A percentile compares a stretch with the other conserved stretches of the same genome.
phyloP scores from a whole-genome alignment of 2,329 filamentous ascomycete genomes.

The Acrodontium crateriforme region DNA sequence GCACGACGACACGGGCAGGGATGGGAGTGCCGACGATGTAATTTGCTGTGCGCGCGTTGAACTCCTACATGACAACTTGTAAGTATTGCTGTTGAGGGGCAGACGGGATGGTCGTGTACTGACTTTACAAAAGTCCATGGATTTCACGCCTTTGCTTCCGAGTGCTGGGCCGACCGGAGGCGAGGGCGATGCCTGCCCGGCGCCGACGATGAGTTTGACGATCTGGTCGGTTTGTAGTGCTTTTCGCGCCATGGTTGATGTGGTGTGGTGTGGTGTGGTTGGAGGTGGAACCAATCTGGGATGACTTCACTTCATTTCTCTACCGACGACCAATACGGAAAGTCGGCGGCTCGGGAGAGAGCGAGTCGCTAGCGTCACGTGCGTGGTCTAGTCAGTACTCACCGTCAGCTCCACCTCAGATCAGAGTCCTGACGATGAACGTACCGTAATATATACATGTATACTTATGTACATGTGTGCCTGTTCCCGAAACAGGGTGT shows the following conservation, averaged over 20 bases:
- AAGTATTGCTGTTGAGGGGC: slow-evolving; percentile 1
- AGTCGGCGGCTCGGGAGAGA: too few species aligned
- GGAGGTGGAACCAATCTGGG: not conserved
- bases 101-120: slow-evolving; percentile 6
- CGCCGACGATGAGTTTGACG: slow-evolving; percentile 95
- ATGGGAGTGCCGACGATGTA: slow-evolving; percentile 72
- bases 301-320: too few species aligned
- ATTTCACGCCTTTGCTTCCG: slow-evolving; percentile 95
- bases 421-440: too few species aligned
- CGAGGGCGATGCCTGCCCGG: slow-evolving; percentile 85
- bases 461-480: too few species aligned
- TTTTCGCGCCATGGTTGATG: slow-evolving; percentile 36
- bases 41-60: slow-evolving; percentile 86
- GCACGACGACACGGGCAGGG: slow-evolving; percentile 80
- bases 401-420: too few species aligned
- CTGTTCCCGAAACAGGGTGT: too few species aligned
- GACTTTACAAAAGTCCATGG: slow-evolving; percentile 99
- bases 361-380: too few species aligned
- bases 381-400: too few species aligned
- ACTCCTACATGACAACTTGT: slow-evolving; percentile 50
- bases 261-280: not conserved
- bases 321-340: too few species aligned
- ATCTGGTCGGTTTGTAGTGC: slow-evolving; percentile 51
- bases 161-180: slow-evolving; percentile 92
- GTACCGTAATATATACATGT: too few species aligned